A percentile compares a stretch with the other conserved stretches of the same genome.
Conservation (phyloP, 345 rosid species). For the Eucalyptus cladocalyx region DNA sequence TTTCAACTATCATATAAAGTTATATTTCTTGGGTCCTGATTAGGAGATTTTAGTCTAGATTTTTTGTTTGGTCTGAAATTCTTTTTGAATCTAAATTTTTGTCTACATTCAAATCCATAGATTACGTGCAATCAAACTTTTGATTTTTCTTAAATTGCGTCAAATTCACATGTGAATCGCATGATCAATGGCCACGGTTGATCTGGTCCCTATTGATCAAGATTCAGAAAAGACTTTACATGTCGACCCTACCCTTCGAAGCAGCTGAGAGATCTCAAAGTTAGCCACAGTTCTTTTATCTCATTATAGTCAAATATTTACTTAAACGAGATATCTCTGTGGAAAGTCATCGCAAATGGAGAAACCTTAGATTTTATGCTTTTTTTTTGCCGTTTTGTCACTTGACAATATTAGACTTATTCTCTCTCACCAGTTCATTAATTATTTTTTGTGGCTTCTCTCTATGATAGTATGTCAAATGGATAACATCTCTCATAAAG, state of each 20-base stretch:
- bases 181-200: background rate
- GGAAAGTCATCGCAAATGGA: background rate
- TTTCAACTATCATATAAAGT: background rate
- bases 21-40: rapidly evolving
- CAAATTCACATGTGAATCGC: background rate
- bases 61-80: no score
- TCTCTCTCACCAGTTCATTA: background rate
- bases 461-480: no score
- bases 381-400: no score
- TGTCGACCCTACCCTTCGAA: background rate
- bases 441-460: background rate
- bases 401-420: background rate
- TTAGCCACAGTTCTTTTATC: background rate
- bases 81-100: no score
- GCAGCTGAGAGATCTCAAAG: background rate
- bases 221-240: background rate
- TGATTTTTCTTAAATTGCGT: background rate
- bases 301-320: no score
- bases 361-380: background rate
- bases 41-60: background rate
- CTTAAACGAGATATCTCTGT: background rate
- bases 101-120: background rate
- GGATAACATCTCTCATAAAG: no score
- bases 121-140: background rate
- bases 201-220: background rate